Evolutionary conservation across 2,329 filamentous ascomycete genomes (phyloP).

Genomic region (Sporothrix schenckii): DNA sequence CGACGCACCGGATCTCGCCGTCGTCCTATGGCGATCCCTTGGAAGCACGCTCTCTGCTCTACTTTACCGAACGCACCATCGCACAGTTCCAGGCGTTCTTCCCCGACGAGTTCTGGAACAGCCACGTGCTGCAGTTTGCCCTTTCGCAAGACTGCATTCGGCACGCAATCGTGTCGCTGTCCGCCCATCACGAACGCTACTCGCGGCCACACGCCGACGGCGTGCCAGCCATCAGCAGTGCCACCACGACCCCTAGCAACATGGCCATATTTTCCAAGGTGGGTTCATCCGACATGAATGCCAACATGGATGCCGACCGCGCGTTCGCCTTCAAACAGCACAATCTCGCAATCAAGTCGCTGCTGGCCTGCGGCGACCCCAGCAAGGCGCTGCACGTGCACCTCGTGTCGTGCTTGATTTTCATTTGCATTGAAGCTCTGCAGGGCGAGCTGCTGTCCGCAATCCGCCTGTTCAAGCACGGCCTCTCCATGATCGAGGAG

Average conservation of each 20-base stretch:
- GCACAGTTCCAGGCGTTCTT: conserved; percentile 32
- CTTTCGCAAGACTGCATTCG: conserved; percentile 32
- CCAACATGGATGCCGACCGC: neutral
- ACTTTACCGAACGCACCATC: conserved; percentile 32
- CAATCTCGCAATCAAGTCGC: conserved; percentile 29
- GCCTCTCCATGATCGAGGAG: conserved; percentile 26
- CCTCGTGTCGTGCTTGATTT: conserved; percentile 33
- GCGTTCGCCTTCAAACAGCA: conserved; percentile 30
- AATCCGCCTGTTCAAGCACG: conserved; percentile 32
- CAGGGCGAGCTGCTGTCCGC: conserved; percentile 32
- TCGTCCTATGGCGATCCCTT: conserved; percentile 24
- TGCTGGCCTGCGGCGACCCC: conserved; percentile 19
- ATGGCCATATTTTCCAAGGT: too few species aligned
- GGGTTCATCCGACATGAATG: neutral
- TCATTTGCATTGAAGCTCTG: conserved; percentile 34
- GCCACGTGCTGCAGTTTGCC: conserved; percentile 33
- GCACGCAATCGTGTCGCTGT: conserved; percentile 31
- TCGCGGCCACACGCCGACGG: neutral
- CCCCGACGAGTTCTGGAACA: conserved; percentile 34
- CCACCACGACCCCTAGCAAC: neutral
- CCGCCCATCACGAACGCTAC: conserved; percentile 33
- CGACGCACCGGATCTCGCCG: conserved; percentile 6
- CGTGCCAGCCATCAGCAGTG: neutral
- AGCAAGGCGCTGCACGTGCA: conserved; percentile 25
- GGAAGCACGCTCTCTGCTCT: conserved; percentile 32